Evolutionary conservation across 352 stramenopile species (phyloP).

Genomic region (Proteromonas lacertae): DNA sequence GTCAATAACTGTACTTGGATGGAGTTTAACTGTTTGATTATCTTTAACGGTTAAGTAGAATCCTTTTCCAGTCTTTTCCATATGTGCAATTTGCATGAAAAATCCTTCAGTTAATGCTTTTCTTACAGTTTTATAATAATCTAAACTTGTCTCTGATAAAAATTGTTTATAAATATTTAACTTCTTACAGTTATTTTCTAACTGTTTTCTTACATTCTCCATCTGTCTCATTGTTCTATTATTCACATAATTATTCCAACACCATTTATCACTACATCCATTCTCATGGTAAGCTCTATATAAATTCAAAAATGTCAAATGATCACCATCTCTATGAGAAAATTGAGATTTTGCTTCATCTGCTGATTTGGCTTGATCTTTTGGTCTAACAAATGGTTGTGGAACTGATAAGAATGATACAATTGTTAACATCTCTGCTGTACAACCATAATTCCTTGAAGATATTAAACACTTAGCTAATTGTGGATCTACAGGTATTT

Average conservation of each 20-base stretch:
- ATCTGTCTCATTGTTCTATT: slow-evolving; percentile 48
- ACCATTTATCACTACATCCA: slow-evolving; percentile 57
- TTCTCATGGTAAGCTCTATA: slow-evolving; percentile 86
- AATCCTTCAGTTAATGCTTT: slow-evolving; percentile 66
- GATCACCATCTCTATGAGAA: slow-evolving; percentile 66
- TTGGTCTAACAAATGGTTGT: slow-evolving; percentile 65
- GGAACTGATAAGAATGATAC: slow-evolving; percentile 78
- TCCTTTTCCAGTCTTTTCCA: slow-evolving; percentile 33
- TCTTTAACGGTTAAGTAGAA: slow-evolving; percentile 97
- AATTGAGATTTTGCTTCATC: slow-evolving; percentile 87
- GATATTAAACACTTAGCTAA: slow-evolving; percentile 83
- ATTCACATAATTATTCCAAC: slow-evolving; percentile 89
- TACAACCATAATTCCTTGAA: slow-evolving; percentile 66
- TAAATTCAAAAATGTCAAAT: slow-evolving; percentile 85
- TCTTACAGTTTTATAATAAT: slow-evolving; percentile 65
- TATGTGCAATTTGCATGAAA: slow-evolving; percentile 86
- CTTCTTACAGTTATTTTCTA: slow-evolving; percentile 36
- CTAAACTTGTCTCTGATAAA: slow-evolving; percentile 27
- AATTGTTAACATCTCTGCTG: slow-evolving; percentile 80
- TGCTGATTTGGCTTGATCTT: slow-evolving; percentile 68
- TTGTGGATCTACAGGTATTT: slow-evolving; percentile 78
- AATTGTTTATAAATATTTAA: slow-evolving; percentile 9
- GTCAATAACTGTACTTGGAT: slow-evolving; percentile 75
- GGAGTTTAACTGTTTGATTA: slow-evolving; percentile 84
- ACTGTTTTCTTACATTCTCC: slow-evolving; percentile 70